A percentile compares a stretch with the other conserved stretches of the same genome.
Evolutionary conservation across 768 basidiomycete species (phyloP).

Genomic region (Kwoniella sp.): DNA sequence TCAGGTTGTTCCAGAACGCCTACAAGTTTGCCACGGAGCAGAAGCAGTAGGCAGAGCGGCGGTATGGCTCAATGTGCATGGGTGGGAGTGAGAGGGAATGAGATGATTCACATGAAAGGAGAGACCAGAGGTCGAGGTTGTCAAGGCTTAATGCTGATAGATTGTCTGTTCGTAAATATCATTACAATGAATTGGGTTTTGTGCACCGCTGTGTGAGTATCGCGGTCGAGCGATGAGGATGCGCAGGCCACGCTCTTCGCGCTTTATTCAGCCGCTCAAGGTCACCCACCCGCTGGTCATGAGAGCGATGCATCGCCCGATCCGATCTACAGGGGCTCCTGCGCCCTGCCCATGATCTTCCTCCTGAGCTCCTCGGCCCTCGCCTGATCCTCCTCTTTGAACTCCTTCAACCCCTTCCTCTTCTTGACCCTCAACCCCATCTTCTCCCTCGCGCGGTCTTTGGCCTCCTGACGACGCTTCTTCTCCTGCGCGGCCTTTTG

Average conservation of each 20-base stretch:
- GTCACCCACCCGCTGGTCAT: too few relatives aligned
- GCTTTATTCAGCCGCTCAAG: too few relatives aligned
- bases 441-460: conserved; percentile 40
- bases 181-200: too few relatives aligned
- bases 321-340: too few relatives aligned
- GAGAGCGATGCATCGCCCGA: too few relatives aligned
- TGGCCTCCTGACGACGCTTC: conserved; percentile 37
- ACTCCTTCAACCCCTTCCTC: conserved; percentile 16
- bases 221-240: too few relatives aligned
- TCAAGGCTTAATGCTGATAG: too few relatives aligned
- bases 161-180: too few relatives aligned
- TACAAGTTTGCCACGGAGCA: conserved; percentile 39
- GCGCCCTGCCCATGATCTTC: not conserved
- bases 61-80: not conserved
- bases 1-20: conserved; percentile 87
- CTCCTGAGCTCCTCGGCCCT: conserved; percentile 1
- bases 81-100: not conserved
- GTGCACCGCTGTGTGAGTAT: too few relatives aligned
- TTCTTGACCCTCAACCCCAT: conserved; percentile 33
- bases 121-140: too few relatives aligned
- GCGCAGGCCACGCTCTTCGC: too few relatives aligned
- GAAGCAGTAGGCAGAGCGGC: not conserved
- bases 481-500: conserved; percentile 31
- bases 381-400: conserved; percentile 9
- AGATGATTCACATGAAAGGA: too few relatives aligned